Evolutionary conservation across 192 early-diverging fungal species (phyloP).

Genomic region (Backusella tarrabulga): DNA sequence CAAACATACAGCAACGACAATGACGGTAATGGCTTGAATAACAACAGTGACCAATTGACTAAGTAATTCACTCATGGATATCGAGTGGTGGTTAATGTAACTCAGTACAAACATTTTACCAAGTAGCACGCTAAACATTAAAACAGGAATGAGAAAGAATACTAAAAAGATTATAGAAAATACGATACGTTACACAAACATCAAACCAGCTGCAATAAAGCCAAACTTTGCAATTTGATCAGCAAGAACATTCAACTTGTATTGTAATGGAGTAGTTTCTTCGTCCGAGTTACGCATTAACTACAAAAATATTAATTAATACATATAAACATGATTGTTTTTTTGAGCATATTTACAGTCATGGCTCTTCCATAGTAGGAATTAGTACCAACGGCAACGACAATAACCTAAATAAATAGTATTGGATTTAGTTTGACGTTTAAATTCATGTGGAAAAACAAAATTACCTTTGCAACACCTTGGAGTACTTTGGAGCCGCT

Average conservation of each 20-base stretch:
- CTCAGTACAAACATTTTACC: conserved; percentile 63
- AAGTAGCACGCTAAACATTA: conserved; percentile 37
- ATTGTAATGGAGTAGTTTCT: conserved; percentile 90
- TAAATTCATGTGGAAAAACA: neutral
- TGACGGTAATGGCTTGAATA: conserved; percentile 80
- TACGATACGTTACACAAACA: conserved; percentile 56
- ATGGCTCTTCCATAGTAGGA: conserved; percentile 91
- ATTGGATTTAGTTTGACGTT: neutral
- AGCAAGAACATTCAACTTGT: conserved; percentile 85
- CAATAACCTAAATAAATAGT: conserved; percentile 51
- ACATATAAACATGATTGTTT: neutral
- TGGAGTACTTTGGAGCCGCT: conserved; percentile 92
- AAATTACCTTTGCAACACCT: conserved; percentile 51
- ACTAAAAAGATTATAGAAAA: neutral
- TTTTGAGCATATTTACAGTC: conserved; percentile 40
- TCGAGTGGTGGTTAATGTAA: conserved; percentile 56
- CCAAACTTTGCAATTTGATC: conserved; percentile 96
- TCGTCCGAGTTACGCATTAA: conserved; percentile 66
- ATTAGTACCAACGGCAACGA: conserved; percentile 80
- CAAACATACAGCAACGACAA: conserved; percentile 64
- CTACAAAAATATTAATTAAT: conserved; percentile 3
- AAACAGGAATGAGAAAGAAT: neutral
- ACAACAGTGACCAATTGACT: conserved; percentile 64
- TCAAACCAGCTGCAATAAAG: conserved; percentile 71
- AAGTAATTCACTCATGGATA: conserved; percentile 50